Evolutionary conservation across 176 grass and related monocot species (phyloP).

Genomic region (Coix lacrymajobi): DNA sequence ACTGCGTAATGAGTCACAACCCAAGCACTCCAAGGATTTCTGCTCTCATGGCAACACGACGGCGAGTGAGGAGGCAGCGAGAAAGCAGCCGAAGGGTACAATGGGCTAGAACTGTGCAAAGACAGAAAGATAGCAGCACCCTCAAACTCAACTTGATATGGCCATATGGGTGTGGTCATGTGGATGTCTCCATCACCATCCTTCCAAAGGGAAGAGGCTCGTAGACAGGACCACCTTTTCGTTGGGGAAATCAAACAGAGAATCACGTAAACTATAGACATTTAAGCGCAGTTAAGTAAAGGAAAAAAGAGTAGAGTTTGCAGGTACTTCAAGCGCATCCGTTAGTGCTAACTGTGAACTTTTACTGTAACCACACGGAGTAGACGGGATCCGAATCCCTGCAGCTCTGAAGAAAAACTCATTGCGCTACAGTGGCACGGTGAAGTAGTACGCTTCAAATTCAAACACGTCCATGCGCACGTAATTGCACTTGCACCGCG

Average conservation of each 20-base stretch:
- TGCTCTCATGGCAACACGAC: no score
- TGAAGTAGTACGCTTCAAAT: background rate
- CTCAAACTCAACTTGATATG: background rate
- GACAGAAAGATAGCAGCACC: background rate
- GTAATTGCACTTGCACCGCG: background rate
- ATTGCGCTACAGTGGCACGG: background rate
- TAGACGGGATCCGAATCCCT: background rate
- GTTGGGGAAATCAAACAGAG: background rate
- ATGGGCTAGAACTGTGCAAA: no score
- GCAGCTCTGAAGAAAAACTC: background rate
- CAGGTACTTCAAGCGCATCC: background rate
- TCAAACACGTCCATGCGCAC: background rate
- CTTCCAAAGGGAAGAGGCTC: background rate
- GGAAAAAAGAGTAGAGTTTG: background rate
- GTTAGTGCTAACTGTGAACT: background rate
- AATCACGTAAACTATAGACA: background rate
- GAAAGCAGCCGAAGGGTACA: no score
- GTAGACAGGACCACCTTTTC: background rate
- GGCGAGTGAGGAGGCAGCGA: no score
- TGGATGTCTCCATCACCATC: background rate
- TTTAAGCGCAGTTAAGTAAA: background rate
- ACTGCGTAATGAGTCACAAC: no score
- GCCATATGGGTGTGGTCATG: background rate
- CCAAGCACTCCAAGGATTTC: no score
- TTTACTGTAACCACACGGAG: background rate